Percentiles rank a stretch among this genome's conserved stretches.
Evolutionary conservation across 139 green algal genomes (phyloP).

Genomic region (Chara braunii): DNA sequence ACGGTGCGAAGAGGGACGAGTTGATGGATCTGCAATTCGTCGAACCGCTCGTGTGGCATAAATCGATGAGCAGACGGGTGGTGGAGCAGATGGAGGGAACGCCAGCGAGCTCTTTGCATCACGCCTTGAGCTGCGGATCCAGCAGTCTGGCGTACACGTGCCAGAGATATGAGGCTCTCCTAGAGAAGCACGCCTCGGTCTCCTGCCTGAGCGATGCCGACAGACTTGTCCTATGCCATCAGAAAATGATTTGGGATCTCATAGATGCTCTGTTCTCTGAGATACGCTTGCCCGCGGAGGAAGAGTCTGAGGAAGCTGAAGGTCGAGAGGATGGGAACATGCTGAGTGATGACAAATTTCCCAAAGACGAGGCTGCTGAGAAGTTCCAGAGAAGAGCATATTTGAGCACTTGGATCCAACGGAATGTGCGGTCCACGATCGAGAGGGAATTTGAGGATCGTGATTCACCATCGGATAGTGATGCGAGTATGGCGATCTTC

Average conservation of each 20-base stretch:
- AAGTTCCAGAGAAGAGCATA: too few relatives aligned
- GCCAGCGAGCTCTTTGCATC: background rate
- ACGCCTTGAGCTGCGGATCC: background rate
- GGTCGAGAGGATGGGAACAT: background rate
- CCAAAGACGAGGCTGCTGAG: too few relatives aligned
- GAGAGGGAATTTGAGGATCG: too few relatives aligned
- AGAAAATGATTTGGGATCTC: constrained; percentile 61
- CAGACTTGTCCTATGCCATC: constrained; percentile 40
- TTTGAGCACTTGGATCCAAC: too few relatives aligned
- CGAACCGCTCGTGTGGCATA: constrained; percentile 14
- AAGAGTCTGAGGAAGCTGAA: background rate
- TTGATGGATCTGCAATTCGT: constrained; percentile 5
- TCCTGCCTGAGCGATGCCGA: background rate
- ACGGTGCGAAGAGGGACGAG: background rate
- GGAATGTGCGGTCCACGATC: too few relatives aligned
- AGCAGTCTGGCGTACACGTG: background rate
- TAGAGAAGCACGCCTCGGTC: background rate
- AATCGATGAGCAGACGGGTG: constrained; percentile 19
- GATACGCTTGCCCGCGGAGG: background rate
- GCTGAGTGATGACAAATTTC: too few relatives aligned
- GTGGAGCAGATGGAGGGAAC: background rate
- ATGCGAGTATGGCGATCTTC: constrained; percentile 40
- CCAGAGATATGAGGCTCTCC: background rate
- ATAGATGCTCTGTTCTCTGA: constrained; percentile 53
- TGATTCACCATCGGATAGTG: too few relatives aligned